phyloP scores from a whole-genome alignment of 2,329 filamentous ascomycete species.

The Paraconiothyrium brasiliense region DNA sequence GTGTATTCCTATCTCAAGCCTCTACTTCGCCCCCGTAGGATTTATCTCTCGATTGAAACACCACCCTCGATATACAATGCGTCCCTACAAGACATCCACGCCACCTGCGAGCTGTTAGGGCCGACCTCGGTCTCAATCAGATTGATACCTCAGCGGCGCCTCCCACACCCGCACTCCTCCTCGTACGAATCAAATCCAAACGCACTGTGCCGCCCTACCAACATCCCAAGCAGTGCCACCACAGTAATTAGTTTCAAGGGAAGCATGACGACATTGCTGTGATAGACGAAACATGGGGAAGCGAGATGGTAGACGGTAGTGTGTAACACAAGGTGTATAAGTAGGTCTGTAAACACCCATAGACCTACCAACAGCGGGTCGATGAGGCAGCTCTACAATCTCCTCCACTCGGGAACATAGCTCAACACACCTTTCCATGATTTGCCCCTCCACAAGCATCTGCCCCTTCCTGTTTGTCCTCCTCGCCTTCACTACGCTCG shows the following conservation, averaged over 20 bases:
- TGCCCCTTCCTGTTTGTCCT: conserved; percentile 14
- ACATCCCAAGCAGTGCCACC: not conserved
- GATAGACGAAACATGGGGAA: not conserved
- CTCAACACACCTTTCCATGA: conserved; percentile 17
- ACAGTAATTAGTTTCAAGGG: no score
- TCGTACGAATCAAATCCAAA: not conserved
- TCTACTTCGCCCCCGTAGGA: not conserved
- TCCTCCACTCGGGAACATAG: not conserved
- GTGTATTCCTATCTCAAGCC: not conserved
- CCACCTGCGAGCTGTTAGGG: not conserved
- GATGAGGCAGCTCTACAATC: not conserved
- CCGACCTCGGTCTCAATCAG: not conserved
- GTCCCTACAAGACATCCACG: not conserved
- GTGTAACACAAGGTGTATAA: conserved; percentile 1
- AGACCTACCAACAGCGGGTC: not conserved
- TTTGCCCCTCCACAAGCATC: conserved; percentile 11
- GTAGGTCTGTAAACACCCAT: not conserved
- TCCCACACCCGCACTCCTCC: conserved; percentile 1
- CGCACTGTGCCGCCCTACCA: not conserved
- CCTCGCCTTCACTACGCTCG: conserved; percentile 17
- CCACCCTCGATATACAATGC: not conserved
- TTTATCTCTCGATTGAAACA: not conserved
- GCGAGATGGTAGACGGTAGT: no score
- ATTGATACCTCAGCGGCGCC: not conserved
- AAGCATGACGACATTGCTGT: not conserved